Percentiles rank a stretch among this genome's conserved stretches.
These are phyloP conservation scores for Falciphora oryzae DNA, from an alignment of 2,329 filamentous ascomycete species.

Conservation along the genomic window DNA sequence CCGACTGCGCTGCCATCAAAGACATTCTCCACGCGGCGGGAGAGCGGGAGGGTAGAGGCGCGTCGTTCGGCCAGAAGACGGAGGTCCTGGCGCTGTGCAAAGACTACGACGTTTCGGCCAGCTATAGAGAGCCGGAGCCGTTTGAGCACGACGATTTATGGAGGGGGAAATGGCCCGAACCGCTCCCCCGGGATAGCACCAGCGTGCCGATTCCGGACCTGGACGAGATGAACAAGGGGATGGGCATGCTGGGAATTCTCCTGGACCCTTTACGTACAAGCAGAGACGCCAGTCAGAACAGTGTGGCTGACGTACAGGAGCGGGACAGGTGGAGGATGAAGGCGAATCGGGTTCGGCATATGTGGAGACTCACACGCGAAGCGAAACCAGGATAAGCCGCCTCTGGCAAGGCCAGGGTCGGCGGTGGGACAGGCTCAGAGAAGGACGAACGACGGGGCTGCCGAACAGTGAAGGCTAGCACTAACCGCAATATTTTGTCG, in stretches of 20 bases:
- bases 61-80: neutral
- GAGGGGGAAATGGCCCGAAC: neutral
- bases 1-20: neutral
- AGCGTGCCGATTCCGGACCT: neutral
- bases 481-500: no score
- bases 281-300: neutral
- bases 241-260: neutral
- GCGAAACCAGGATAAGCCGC: neutral
- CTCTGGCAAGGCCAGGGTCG: neutral
- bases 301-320: neutral
- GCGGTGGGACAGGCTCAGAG: no score
- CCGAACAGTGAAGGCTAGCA: no score
- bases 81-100: neutral
- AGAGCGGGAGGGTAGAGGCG: no score
- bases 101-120: neutral
- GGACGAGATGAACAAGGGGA: neutral
- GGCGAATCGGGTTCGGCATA: neutral
- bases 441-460: no score
- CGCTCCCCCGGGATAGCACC: neutral
- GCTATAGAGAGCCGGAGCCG: neutral
- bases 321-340: neutral
- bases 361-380: neutral
- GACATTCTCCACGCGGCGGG: neutral
- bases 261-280: neutral
- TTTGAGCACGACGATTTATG: neutral